Base-by-base conservation (phyloP, 805 yeast species). In the Debaryomyces hansenii region DNA sequence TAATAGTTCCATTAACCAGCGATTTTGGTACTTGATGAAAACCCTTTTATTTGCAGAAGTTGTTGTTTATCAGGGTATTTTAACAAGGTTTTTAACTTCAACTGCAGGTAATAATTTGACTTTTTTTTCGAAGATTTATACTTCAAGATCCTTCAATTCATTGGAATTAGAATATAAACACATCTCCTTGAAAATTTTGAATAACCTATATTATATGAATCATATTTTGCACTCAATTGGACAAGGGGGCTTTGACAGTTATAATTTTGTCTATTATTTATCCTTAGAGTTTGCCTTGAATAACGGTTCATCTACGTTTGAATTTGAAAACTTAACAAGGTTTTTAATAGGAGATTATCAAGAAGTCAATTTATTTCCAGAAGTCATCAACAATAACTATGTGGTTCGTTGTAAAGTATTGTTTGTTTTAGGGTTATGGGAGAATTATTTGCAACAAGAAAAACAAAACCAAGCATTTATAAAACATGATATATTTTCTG, bases 181-280 rank as follows among this genome's bases (percentile, higher is more conserved):
- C 18, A 52, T 67, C 8, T 52, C 70, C 27, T 49, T 57, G 37
- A 54, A 56, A 24, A 60, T 78, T 0, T 55, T 80, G 29, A 69
- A 69, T 37, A 57, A 66, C 5, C 61, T 82, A 10, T 79, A 69
- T 55, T 61, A 75, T 49, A 39, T 74, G 42, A 72, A 78, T 50
- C 80, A 75, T 50, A 65, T 83, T 7, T 55, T 82, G 20, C 72
- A 77, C 24, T 66, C 77, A 18, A 74, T 83, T 7, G 88, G 88
- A 0, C 76, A 78, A 20, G 87, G 86, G 4, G 87, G 87, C 3
- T 83, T 83, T 56, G 82, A 80, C 46, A 72, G 79, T 10, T 85
- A 81, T 60, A 82, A 82, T 53, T 84, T 81, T 59, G 79, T 82
- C 12, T 79, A 79, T 51, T 67, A 75, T 37, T 63, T 82, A 4